These are phyloP conservation scores for Pleomassaria siparia DNA, from an alignment of 2,329 filamentous ascomycete species.

Conservation along the genomic window DNA sequence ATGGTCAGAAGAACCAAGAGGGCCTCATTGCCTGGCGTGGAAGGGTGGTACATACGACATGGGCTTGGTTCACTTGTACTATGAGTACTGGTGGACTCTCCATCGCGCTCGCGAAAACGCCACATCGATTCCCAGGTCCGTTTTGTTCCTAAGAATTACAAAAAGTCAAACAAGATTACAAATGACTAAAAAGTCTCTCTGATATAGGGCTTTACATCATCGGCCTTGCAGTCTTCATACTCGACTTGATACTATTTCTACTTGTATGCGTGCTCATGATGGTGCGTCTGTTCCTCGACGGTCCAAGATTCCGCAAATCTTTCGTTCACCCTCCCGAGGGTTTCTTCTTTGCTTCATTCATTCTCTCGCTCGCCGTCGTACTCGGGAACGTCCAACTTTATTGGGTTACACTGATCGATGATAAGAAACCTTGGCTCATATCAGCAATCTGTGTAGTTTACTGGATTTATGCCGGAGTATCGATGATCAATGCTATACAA, in stretches of 20 bases:
- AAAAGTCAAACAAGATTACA: conserved; percentile 2
- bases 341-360: conserved; percentile 49
- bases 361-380: conserved; percentile 37
- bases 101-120: conserved; percentile 45
- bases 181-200: background rate
- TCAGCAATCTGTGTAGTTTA: conserved; percentile 38
- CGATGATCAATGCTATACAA: conserved; percentile 35
- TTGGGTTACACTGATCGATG: conserved; percentile 26
- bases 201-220: conserved; percentile 49
- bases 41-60: too few species aligned
- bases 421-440: conserved; percentile 40
- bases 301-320: conserved; percentile 45
- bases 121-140: conserved; percentile 43
- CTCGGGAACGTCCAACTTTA: conserved; percentile 41
- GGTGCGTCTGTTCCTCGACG: conserved; percentile 45
- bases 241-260: conserved; percentile 51
- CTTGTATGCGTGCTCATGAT: conserved; percentile 23
- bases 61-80: conserved; percentile 48
- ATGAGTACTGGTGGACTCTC: conserved; percentile 52
- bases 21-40: too few species aligned
- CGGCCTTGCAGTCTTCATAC: conserved; percentile 52
- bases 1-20: too few species aligned
- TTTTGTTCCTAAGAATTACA: too few species aligned
- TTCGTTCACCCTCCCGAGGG: conserved; percentile 51
- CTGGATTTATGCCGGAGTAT: conserved; percentile 45